Conservation (phyloP, 2,329 filamentous ascomycete genomes). For the Fusarium acutatum region DNA sequence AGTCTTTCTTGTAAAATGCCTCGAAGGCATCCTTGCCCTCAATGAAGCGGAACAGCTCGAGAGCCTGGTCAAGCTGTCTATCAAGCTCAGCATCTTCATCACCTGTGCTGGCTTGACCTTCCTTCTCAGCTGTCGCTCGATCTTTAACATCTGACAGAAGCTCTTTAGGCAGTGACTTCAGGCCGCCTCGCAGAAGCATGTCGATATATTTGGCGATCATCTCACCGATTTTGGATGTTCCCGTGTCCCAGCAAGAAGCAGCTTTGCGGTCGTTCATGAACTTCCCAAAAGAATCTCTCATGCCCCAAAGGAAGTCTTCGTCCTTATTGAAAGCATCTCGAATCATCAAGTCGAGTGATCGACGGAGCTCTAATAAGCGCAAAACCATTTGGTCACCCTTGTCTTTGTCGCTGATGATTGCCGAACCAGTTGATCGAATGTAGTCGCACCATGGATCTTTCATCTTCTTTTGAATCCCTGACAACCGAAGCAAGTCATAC, state of each 20-base stretch:
- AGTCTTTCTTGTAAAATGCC: constrained; percentile 98
- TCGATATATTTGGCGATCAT: constrained; percentile 99
- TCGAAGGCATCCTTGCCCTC: constrained; percentile 98
- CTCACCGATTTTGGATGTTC: constrained; percentile 94
- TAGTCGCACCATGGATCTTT: constrained; percentile 80
- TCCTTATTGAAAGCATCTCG: constrained; percentile 80
- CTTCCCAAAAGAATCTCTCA: constrained; percentile 84
- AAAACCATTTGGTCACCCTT: constrained; percentile 87
- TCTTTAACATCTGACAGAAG: constrained; percentile 71
- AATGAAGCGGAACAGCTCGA: constrained; percentile 96
- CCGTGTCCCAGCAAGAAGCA: constrained; percentile 76
- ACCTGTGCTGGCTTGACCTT: constrained; percentile 71
- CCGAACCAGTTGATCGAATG: constrained; percentile 77
- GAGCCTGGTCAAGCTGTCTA: constrained; percentile 87
- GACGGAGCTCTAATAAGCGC: constrained; percentile 81
- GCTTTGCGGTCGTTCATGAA: constrained; percentile 93
- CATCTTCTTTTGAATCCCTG: constrained; percentile 74
- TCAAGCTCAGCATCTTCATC: constrained; percentile 95
- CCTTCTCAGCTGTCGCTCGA: constrained; percentile 64
- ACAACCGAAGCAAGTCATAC: constrained; percentile 79
- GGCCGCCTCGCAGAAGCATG: constrained; percentile 83
- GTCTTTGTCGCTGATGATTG: constrained; percentile 82
- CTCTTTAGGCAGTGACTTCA: constrained; percentile 80
- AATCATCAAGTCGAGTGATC: constrained; percentile 79
- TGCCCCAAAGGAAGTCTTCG: constrained; percentile 77